Evolutionary conservation across 1,139 yeast species (phyloP).

Genomic region (Torulaspora globosa): DNA sequence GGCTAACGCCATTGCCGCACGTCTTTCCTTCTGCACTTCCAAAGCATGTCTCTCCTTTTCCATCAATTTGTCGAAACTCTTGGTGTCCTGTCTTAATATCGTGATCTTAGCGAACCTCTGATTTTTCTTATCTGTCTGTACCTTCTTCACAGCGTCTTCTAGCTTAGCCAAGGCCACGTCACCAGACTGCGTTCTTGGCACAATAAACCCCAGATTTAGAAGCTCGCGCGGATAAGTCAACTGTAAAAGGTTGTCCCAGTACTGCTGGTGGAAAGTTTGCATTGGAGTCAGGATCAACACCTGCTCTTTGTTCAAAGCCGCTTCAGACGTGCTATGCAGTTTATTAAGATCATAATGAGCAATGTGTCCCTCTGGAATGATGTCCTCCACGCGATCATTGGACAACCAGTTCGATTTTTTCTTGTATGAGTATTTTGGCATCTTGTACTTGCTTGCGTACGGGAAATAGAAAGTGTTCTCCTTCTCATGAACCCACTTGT

Average conservation of each 20-base stretch:
- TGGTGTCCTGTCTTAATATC: slow-evolving; percentile 85
- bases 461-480: slow-evolving; percentile 37
- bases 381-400: slow-evolving; percentile 44
- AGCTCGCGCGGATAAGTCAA: slow-evolving; percentile 79
- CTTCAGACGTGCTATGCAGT: slow-evolving; percentile 63
- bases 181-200: slow-evolving; percentile 78
- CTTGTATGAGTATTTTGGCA: slow-evolving; percentile 48
- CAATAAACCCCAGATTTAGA: slow-evolving; percentile 83
- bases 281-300: slow-evolving; percentile 84
- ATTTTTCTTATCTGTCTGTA: slow-evolving; percentile 55
- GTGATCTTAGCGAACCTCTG: slow-evolving; percentile 73
- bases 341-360: slow-evolving; percentile 80
- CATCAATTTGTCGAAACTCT: slow-evolving; percentile 58
- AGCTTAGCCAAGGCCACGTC: slow-evolving; percentile 67
- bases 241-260: slow-evolving; percentile 77
- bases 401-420: slow-evolving; percentile 45
- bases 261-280: slow-evolving; percentile 75
- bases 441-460: slow-evolving; percentile 33
- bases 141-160: slow-evolving; percentile 68
- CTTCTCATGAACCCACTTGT: slow-evolving; percentile 37
- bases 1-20: slow-evolving; percentile 88
- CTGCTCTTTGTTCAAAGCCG: slow-evolving; percentile 71
- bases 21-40: slow-evolving; percentile 80
- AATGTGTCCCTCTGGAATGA: slow-evolving; percentile 70
- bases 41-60: slow-evolving; percentile 80